phyloP scores from a whole-genome alignment of 805 yeast genomes.

The Cyberlindnera maritima region DNA sequence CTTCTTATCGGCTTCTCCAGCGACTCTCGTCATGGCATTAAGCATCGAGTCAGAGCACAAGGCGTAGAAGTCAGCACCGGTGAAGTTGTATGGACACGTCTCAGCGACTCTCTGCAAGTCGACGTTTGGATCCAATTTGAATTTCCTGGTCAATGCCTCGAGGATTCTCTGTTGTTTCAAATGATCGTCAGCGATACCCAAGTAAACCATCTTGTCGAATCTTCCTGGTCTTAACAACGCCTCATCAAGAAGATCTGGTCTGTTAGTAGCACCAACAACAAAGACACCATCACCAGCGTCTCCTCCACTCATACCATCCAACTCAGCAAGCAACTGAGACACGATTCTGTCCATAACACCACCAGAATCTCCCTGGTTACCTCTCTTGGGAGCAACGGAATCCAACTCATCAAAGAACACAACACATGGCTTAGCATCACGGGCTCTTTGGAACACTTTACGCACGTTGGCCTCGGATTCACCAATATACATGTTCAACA shows the following conservation, averaged over 20 bases:
- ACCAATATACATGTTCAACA: constrained; percentile 96
- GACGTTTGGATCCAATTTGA: constrained; percentile 57
- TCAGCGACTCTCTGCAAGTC: constrained; percentile 58
- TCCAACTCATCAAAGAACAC: constrained; percentile 97
- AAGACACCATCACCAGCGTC: constrained; percentile 82
- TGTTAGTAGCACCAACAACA: constrained; percentile 97
- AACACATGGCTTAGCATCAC: constrained; percentile 97
- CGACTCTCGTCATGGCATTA: constrained; percentile 92
- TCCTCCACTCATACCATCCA: constrained; percentile 93
- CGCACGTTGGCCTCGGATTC: constrained; percentile 98
- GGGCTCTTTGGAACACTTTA: constrained; percentile 86
- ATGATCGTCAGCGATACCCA: constrained; percentile 90
- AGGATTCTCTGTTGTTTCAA: constrained; percentile 84
- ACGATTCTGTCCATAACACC: constrained; percentile 99
- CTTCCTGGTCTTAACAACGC: constrained; percentile 92
- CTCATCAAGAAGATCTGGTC: constrained; percentile 94
- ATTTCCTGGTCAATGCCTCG: constrained; percentile 85
- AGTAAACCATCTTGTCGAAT: constrained; percentile 90
- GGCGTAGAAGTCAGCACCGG: constrained; percentile 98
- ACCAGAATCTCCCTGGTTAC: constrained; percentile 98
- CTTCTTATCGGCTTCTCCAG: constrained; percentile 68
- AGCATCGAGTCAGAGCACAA: constrained; percentile 93
- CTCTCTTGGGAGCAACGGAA: constrained; percentile 97
- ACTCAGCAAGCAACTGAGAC: constrained; percentile 88
- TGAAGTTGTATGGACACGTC: constrained; percentile 81